phyloP scores from a whole-genome alignment of 2,329 filamentous ascomycete species.

The Trichoderma koningii region DNA sequence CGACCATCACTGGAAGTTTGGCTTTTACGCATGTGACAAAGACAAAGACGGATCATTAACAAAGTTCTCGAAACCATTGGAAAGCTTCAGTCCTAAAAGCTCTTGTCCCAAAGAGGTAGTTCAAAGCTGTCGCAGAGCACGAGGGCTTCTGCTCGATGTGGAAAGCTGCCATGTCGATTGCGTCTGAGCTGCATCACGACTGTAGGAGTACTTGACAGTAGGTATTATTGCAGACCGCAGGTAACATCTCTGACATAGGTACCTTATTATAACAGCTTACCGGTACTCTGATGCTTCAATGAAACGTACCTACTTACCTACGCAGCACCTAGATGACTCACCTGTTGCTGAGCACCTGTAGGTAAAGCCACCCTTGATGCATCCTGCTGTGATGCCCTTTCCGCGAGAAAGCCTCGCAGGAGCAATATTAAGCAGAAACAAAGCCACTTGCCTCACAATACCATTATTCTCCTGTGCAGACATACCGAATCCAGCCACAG shows the following conservation, averaged over 20 bases:
- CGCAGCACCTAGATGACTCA: too few relatives aligned
- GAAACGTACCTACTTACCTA: too few relatives aligned
- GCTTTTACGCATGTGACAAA: not conserved
- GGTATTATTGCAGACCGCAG: too few relatives aligned
- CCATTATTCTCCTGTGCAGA: not conserved
- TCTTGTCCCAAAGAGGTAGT: not conserved
- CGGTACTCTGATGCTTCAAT: too few relatives aligned
- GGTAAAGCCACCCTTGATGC: too few relatives aligned
- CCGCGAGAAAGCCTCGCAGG: not conserved
- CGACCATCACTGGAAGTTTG: not conserved
- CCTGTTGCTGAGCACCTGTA: too few relatives aligned
- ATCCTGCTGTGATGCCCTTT: too few relatives aligned
- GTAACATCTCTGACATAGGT: too few relatives aligned
- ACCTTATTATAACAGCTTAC: too few relatives aligned
- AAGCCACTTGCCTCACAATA: not conserved
- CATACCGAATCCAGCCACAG: not conserved
- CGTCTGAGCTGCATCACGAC: not conserved
- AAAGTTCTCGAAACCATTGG: not conserved
- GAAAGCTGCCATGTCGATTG: conserved; percentile 1
- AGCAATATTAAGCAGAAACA: not conserved
- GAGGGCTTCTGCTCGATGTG: not conserved
- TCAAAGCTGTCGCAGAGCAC: conserved; percentile 2
- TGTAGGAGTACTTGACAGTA: not conserved
- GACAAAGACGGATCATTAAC: not conserved
- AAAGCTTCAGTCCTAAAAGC: not conserved